Conservation (phyloP, 2,329 filamentous ascomycete genomes). For the Phyllosticta ampelicida region DNA sequence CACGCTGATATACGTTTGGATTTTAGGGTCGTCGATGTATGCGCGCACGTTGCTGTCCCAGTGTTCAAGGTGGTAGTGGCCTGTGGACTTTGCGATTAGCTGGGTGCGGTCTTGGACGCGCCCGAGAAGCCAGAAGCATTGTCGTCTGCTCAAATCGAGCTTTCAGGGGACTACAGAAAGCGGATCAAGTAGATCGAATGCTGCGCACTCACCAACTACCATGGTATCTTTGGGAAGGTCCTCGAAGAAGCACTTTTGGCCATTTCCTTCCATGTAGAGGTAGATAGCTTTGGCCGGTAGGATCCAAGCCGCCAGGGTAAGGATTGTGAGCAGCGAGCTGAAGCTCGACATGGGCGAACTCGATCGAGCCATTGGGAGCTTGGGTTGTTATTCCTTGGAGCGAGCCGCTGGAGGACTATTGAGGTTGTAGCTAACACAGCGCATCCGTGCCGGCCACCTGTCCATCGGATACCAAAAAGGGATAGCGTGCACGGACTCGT, state of each 20-base stretch:
- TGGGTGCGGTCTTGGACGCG: not conserved
- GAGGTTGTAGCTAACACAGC: conserved; percentile 4
- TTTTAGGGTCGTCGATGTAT: conserved; percentile 63
- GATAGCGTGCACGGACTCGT: conserved; percentile 4
- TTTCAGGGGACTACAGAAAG: too few relatives aligned
- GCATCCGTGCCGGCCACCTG: conserved; percentile 8
- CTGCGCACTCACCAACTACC: conserved; percentile 58
- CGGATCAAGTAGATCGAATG: not conserved
- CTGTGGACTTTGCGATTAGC: conserved; percentile 24
- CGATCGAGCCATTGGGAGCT: conserved; percentile 10
- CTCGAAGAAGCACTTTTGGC: conserved; percentile 95
- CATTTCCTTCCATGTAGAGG: conserved; percentile 84
- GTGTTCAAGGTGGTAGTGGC: conserved; percentile 80
- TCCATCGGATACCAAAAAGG: conserved; percentile 1
- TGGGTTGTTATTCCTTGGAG: not conserved
- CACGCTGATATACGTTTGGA: conserved; percentile 83
- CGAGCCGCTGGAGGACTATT: not conserved
- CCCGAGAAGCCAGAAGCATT: not conserved
- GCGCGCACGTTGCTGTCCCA: conserved; percentile 58
- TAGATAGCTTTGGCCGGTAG: conserved; percentile 70
- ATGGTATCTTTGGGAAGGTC: conserved; percentile 95
- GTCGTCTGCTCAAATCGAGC: not conserved
- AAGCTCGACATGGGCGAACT: conserved; percentile 5
- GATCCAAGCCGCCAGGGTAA: conserved; percentile 52
- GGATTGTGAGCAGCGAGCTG: conserved; percentile 39